Percentiles rank a stretch among this genome's conserved stretches.
Conservation (phyloP, 768 basidiomycete species). For the Pisolithus albus region DNA sequence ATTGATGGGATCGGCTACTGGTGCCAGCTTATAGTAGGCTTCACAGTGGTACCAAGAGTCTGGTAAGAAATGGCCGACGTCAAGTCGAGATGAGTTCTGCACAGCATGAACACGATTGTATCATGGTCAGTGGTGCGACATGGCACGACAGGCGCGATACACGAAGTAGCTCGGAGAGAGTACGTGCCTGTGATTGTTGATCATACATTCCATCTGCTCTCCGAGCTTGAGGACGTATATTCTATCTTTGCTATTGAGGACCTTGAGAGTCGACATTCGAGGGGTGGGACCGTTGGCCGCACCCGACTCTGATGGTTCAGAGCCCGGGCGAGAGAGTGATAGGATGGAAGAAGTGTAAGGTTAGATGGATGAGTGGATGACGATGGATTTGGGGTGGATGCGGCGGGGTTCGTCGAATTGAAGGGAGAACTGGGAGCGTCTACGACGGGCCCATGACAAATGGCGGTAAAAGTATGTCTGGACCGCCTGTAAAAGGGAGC, state of each 20-base stretch:
- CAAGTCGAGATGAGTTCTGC: constrained; percentile 58
- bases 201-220: constrained; percentile 76
- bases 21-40: constrained; percentile 67
- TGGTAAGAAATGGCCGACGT: constrained; percentile 73
- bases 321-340: constrained; percentile 17
- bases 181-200: constrained; percentile 66
- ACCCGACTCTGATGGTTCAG: constrained; percentile 27
- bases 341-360: not conserved
- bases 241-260: constrained; percentile 81
- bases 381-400: constrained; percentile 7
- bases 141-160: not conserved
- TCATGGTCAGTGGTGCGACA: constrained; percentile 11
- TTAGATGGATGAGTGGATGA: constrained; percentile 8
- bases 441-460: constrained; percentile 5
- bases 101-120: constrained; percentile 6
- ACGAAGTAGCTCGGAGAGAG: not conserved
- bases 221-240: constrained; percentile 83
- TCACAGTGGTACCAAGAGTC: constrained; percentile 81
- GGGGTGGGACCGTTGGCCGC: constrained; percentile 17
- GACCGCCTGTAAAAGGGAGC: constrained; percentile 1
- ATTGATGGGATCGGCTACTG: constrained; percentile 57
- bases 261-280: constrained; percentile 71
- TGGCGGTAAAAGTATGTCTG: constrained; percentile 4
- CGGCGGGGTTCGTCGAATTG: constrained; percentile 3
- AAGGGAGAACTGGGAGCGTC: constrained; percentile 11